Evolutionary conservation across 768 basidiomycete species (phyloP).

Genomic region (Dentipellis fragilis): DNA sequence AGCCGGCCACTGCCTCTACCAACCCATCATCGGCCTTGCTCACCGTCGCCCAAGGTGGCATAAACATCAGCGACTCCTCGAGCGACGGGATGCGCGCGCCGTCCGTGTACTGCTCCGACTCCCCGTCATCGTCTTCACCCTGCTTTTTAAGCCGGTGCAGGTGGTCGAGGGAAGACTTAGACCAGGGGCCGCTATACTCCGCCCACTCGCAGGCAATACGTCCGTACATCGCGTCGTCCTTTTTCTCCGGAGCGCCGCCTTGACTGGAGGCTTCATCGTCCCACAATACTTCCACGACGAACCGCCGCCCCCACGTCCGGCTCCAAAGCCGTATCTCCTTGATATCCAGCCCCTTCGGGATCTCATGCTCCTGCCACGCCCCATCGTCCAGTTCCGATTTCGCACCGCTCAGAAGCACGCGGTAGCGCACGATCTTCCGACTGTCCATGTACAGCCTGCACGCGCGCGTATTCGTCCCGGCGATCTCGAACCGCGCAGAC

Average conservation of each 20-base stretch:
- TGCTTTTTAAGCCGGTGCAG: not conserved
- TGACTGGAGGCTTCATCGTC: too few species aligned
- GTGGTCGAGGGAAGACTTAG: not conserved
- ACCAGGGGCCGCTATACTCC: not conserved
- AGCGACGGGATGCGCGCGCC: not conserved
- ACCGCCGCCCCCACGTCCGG: not conserved
- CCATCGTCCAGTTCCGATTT: not conserved
- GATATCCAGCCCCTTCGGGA: not conserved
- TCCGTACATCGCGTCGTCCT: not conserved
- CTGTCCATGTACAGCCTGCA: constrained; percentile 52
- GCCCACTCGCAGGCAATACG: not conserved
- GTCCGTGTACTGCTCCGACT: not conserved
- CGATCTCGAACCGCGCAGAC: constrained; percentile 35
- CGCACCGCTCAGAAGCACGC: not conserved
- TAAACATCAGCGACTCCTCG: not conserved
- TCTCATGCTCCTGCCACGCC: constrained; percentile 1
- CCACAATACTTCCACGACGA: not conserved
- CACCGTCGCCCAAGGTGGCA: not conserved
- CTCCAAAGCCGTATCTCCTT: not conserved
- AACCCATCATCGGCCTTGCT: not conserved
- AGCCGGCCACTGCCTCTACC: not conserved
- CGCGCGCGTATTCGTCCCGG: constrained; percentile 51
- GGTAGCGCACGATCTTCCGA: constrained; percentile 2
- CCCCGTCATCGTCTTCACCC: not conserved
- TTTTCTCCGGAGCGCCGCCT: not conserved